Base-by-base conservation (phyloP, 1,284 basidiomycete genomes). In the Vanrija sp. region DNA sequence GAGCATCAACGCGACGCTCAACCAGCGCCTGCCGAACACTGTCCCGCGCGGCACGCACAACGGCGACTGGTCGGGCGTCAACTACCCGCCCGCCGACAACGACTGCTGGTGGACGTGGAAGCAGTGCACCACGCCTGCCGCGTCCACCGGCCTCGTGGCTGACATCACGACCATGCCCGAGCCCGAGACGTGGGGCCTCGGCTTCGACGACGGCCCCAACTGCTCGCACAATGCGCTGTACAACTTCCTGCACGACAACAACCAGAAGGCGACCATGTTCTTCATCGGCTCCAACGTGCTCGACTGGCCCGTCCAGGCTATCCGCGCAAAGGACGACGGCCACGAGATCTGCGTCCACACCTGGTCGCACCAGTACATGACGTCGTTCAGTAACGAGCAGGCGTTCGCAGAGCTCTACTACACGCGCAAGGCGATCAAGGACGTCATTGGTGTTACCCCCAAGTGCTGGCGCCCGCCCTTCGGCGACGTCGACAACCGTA, bases 381-480 rank as follows among this genome's bases (percentile, higher is more conserved):
- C 80, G 4, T 66, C 77, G 8, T 68, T 81, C 51, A 67, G 72
- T 52, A 74, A 78, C 65, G 79, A 80, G 46, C 69, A 79, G 57
- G 79, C 75, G 28, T 81, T 82, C 59, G 79, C 80, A 29, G 80
- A 82, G 66, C 70, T 82, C 10, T 82, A 80, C 66, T 81, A 81
- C 73, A 78, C 79, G 18, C 73, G 72, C 56, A 74, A 79, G 62
- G 71, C 68, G 47, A 80, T 81, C 76, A 79, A 81, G 66, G 71
- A 73, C 23, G 66, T 81, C 45, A 63, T 78, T 8, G 80, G 80
- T 46, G 72, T 81, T 16, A 80, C 80, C 2, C 75, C 78, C 4
- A 67, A 65, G 28, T 78, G 75, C 67, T 80, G 77, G 74, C 60
- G 75, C 34, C 77, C 79, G 29, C 78, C 80, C 4, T 81, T 72